These are phyloP conservation scores for Parathielavia appendiculata DNA, from an alignment of 495 filamentous ascomycete species.

Conservation along the genomic window DNA sequence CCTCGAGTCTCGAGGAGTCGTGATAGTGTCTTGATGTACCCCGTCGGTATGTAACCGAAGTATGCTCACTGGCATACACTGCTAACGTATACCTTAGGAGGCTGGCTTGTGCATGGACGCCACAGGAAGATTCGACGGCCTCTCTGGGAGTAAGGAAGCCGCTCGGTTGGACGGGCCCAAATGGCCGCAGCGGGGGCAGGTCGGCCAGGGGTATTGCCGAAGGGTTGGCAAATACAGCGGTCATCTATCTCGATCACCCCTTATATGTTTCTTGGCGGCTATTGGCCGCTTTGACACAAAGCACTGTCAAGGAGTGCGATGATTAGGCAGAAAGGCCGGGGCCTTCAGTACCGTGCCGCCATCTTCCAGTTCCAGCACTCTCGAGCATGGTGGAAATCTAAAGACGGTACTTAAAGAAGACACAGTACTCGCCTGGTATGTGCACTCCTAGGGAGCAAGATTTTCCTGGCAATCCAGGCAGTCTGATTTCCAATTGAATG, in stretches of 20 bases:
- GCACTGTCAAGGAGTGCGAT: background rate
- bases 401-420: background rate
- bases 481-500: background rate
- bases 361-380: background rate
- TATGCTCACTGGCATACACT: no score
- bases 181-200: background rate
- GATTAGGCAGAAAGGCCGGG: conserved; percentile 21
- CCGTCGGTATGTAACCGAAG: no score
- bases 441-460: background rate
- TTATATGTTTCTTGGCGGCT: background rate
- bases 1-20: no score
- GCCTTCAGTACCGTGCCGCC: background rate
- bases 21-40: no score
- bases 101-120: no score
- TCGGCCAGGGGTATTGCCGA: background rate
- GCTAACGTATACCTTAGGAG: no score
- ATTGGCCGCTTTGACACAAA: conserved; percentile 10
- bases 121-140: no score
- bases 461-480: no score
- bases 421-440: background rate
- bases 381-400: background rate
- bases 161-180: no score
- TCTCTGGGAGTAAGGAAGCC: no score
- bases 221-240: background rate
- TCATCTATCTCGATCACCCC: background rate